Base-by-base conservation (phyloP, 495 filamentous ascomycete species). In the Lepraria neglecta region DNA sequence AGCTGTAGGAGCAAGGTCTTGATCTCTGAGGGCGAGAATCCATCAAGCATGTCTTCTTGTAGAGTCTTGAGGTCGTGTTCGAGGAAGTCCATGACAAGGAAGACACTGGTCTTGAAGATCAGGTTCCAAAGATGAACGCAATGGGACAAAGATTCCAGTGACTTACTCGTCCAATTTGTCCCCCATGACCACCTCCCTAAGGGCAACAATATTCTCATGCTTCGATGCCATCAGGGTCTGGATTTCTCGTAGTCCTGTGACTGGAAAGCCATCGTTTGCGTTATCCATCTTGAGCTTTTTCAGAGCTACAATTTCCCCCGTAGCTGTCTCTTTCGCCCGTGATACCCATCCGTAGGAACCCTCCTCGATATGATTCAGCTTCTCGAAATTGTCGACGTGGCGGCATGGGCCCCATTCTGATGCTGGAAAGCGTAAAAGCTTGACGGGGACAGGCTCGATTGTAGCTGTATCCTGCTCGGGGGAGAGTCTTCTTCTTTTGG, bases 31-130 rank as follows among this genome's bases (percentile, higher is more conserved):
- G 88, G 86, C 53, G 95, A 81, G 74, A 98, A 98, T 0, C 92
- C 91, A 67, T 97, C 90, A 53, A 85, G 80, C 90, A 97, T 96
- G 69, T 92, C 89, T 66, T 95, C 89, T 62, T 92, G 87, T 60
- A 98, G 81, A 60, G 89, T 88, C 76, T 95, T 96, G 62, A 98
- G 87, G 73, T 98, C 94, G 78, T 98, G 94, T 78, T 97, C 92
- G 70, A 96, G 79, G 76, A 97, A 98, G 73, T 96, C 92, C 83
- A 98, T 92, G 60, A 98, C 94, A 54, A 98, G 85, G 77, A 88
- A 97, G 64, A 96, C 85, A 77, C 89, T 91, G 71, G 69, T 65
- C 59, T 56, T 69, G 56, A 63, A 58, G 38, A 65, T 65, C 62
- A 67, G 67, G 42, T 60, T 28, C 58, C 43, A 21, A n/a, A 68